Evolutionary conservation across 176 grass and related monocot species (phyloP).

Genomic region (Areca catechu): DNA sequence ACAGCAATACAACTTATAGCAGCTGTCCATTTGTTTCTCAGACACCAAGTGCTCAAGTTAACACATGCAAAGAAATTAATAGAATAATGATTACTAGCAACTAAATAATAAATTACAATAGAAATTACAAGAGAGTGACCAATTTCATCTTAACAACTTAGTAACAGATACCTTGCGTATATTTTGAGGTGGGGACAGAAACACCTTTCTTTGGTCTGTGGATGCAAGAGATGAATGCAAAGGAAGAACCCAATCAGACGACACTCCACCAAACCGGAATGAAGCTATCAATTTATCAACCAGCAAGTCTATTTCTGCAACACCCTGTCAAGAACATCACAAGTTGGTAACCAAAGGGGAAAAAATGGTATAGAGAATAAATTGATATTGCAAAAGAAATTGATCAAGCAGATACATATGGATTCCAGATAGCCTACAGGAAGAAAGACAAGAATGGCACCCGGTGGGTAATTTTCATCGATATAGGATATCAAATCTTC

Average conservation of each 20-base stretch:
- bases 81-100: no score
- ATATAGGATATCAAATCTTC: constrained; percentile 98
- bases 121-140: neutral
- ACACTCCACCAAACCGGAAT: constrained; percentile 63
- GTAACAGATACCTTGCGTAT: constrained; percentile 65
- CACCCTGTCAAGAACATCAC: constrained; percentile 49
- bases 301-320: constrained; percentile 94
- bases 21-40: no score
- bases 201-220: constrained; percentile 84
- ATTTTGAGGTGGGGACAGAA: constrained; percentile 62
- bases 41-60: neutral
- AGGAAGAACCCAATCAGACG: constrained; percentile 93
- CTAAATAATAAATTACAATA: no score
- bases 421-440: constrained; percentile 49
- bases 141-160: neutral
- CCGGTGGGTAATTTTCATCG: constrained; percentile 61
- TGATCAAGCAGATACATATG: constrained; percentile 2
- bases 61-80: neutral
- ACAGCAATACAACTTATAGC: no score
- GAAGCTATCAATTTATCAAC: constrained; percentile 84
- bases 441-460: constrained; percentile 89
- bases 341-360: neutral
- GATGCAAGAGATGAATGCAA: constrained; percentile 90
- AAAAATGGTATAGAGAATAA: neutral
- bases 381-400: constrained; percentile 9